Base-by-base conservation (phyloP, 176 grass and related monocot species). In the Secale cereale region DNA sequence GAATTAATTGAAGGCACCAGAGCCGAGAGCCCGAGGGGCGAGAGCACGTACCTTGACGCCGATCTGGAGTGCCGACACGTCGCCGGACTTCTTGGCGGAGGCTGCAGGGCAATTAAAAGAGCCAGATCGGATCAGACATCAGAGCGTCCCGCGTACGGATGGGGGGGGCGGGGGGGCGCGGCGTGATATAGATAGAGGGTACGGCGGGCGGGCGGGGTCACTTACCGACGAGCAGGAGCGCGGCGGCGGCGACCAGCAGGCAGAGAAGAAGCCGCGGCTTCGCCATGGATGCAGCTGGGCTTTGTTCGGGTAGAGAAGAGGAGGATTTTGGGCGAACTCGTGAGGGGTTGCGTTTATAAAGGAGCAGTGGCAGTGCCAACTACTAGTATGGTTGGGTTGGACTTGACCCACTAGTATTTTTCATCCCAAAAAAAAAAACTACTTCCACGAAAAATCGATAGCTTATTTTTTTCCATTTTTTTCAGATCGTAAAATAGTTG, bases 1-100 rank as follows among this genome's bases (percentile, higher is more conserved):
- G 63, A 64, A 69, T 15, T 4, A 10, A 36, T 15, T 45, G 33
- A 23, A 27, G 68, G 2, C 7, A 11, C 5, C n/a, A 8, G 20
- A 64, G 20, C 3, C 2, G 28, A 61, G 40, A 27, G 8, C 8
- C 7, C 4, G 23, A 30, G 33, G 16, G 35, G 3, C 4, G 17
- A 59, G 35, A 11, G 35, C 14, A 57, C 5, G 5, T 92, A 99
- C 94, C 94, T 96, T 99, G 12, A 99, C 88, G 27, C 97, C 94
- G 84, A 99, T 99, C 91, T 96, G 97, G 36, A 96, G 97, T 43
- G 94, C 93, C 46, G 89, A 88, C 40, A 99, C 97, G 64, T 96
- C 97, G 45, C 86, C 90, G 28, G 82, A 92, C 86, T 91, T 96
- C 91, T 94, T 96, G 62, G 93, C 94, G 19, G 79, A 89, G 82